These are phyloP conservation scores for Citrus glauca DNA, from an alignment of 345 rosid species.

Conservation along the genomic window DNA sequence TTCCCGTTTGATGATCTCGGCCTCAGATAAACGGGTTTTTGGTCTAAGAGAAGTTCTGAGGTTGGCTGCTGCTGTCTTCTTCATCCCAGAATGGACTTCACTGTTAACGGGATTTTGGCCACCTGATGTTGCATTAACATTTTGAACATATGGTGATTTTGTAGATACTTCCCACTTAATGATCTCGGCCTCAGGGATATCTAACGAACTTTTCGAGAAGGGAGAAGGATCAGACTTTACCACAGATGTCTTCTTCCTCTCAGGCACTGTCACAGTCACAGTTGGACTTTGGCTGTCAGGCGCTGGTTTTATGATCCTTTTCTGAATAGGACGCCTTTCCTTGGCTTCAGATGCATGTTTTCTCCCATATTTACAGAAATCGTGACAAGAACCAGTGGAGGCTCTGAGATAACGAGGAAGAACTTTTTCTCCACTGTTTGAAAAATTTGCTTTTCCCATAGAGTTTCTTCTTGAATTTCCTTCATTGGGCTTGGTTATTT, in stretches of 20 bases:
- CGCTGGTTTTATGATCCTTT: slow-evolving; percentile 35
- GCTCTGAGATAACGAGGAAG: slow-evolving; percentile 69
- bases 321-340: slow-evolving; percentile 32
- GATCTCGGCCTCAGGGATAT: slow-evolving; percentile 18
- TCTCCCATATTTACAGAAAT: slow-evolving; percentile 72
- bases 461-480: slow-evolving; percentile 41
- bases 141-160: slow-evolving; percentile 6
- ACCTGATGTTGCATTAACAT: slow-evolving; percentile 10
- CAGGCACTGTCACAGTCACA: slow-evolving; percentile 25
- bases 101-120: neutral
- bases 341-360: slow-evolving; percentile 45
- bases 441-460: slow-evolving; percentile 32
- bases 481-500: slow-evolving; percentile 23
- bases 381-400: slow-evolving; percentile 82
- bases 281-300: slow-evolving; percentile 28
- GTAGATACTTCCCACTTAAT: slow-evolving; percentile 8
- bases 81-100: slow-evolving; percentile 2
- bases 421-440: slow-evolving; percentile 32
- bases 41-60: slow-evolving; percentile 21
- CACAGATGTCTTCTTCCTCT: slow-evolving; percentile 27
- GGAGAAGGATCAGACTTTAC: slow-evolving; percentile 23
- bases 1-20: slow-evolving; percentile 24
- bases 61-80: slow-evolving; percentile 16
- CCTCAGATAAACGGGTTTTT: slow-evolving; percentile 10
- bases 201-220: slow-evolving; percentile 9